A percentile compares a stretch with the other conserved stretches of the same genome.
Conservation (phyloP, 306 rosid genomes). For the Quercus berberidifolia region DNA sequence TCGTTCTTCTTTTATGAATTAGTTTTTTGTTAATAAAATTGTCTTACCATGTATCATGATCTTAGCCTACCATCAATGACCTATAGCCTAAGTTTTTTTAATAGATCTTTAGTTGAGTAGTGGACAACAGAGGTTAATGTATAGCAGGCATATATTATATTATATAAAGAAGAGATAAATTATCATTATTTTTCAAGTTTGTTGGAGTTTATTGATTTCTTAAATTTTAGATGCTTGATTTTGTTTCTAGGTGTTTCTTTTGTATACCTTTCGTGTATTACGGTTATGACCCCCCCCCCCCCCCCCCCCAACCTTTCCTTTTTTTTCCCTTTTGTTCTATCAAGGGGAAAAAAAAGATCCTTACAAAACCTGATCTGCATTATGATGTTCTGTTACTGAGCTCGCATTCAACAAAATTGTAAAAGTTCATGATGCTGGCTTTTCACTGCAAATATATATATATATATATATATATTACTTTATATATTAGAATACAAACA, state of each 20-base stretch:
- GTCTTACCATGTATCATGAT: not conserved
- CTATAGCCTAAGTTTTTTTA: not conserved
- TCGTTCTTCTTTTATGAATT: too few species aligned
- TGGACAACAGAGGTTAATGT: not conserved
- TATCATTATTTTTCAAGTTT: not conserved
- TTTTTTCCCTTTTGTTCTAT: too few species aligned
- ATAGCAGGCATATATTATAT: not conserved
- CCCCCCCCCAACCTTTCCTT: rapidly evolving
- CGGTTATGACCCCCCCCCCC: too few species aligned
- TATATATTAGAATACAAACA: too few species aligned
- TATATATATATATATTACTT: too few species aligned
- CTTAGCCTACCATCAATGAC: not conserved
- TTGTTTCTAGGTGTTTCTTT: too few species aligned
- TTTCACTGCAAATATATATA: too few species aligned
- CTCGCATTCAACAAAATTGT: constrained; percentile 5
- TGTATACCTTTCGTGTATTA: too few species aligned
- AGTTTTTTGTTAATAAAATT: too few species aligned
- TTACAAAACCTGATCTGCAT: not conserved
- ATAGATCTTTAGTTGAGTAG: not conserved
- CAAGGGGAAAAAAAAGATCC: not conserved
- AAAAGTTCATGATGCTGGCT: constrained; percentile 21
- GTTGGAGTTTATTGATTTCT: too few species aligned
- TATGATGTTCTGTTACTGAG: not conserved
- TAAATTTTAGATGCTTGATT: too few species aligned
- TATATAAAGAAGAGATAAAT: not conserved